Evolutionary conservation across 2,329 filamentous ascomycete genomes (phyloP).

Genomic region (Pseudogymnoascus sp.): DNA sequence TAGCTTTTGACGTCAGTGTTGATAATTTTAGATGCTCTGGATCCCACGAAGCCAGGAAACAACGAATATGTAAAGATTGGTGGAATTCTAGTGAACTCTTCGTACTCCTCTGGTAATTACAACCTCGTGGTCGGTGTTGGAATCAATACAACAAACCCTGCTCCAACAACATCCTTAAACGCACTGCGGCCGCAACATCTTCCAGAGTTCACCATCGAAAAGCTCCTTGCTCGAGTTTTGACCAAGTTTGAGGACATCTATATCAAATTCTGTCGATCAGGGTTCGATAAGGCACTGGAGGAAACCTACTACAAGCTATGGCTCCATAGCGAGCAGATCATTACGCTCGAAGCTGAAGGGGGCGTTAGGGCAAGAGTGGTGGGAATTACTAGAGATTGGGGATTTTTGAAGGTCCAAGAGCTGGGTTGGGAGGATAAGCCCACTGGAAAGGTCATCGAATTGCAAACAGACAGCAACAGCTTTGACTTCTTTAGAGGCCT

Average conservation of each 20-base stretch:
- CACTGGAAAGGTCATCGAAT: conserved; percentile 70
- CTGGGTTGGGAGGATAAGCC: conserved; percentile 62
- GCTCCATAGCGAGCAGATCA: conserved; percentile 70
- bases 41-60: conserved; percentile 46
- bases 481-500: conserved; percentile 95
- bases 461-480: conserved; percentile 96
- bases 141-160: conserved; percentile 74
- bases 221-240: conserved; percentile 73
- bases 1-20: not conserved
- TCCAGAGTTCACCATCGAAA: conserved; percentile 62
- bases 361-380: conserved; percentile 68
- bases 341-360: conserved; percentile 73
- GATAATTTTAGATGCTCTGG: conserved; percentile 49
- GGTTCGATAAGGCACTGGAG: conserved; percentile 70
- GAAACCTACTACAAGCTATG: conserved; percentile 72
- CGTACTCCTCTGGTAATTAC: conserved; percentile 69
- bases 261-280: conserved; percentile 61
- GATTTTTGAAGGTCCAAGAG: conserved; percentile 78
- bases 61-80: conserved; percentile 76
- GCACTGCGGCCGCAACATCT: conserved; percentile 53
- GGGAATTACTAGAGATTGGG: conserved; percentile 89
- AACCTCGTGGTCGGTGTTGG: conserved; percentile 82
- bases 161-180: conserved; percentile 81
- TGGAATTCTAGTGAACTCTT: conserved; percentile 85
- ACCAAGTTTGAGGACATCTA: conserved; percentile 74